These are phyloP conservation scores for Pseudogymnoascus sp. DNA, from an alignment of 2,329 filamentous ascomycete species.

Conservation along the genomic window DNA sequence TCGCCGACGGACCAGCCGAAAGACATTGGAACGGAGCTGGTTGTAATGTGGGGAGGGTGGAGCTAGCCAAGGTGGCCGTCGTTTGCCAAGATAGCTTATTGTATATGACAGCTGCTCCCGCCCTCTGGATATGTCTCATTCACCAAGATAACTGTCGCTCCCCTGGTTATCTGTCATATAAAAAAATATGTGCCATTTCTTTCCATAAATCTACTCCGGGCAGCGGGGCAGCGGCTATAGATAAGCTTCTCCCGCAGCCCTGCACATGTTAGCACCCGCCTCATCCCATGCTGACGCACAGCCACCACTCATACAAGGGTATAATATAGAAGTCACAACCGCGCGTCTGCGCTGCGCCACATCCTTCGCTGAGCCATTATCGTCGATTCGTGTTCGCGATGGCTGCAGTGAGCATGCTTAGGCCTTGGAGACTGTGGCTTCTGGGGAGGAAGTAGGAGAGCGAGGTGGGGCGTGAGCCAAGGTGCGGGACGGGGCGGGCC, in stretches of 20 bases:
- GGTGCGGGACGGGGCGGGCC: not conserved
- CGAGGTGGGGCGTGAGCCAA: not conserved
- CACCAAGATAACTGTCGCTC: not conserved
- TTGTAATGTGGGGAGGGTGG: not conserved
- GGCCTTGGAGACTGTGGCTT: not conserved
- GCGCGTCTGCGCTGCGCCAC: not conserved
- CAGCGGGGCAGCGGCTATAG: not conserved
- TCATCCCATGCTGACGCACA: not conserved
- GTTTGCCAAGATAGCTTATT: not conserved
- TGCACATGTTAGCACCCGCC: not conserved
- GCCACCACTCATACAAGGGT: not conserved
- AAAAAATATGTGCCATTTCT: not conserved
- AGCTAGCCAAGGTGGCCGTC: not conserved
- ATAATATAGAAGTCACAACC: not conserved
- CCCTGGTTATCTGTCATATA: not conserved
- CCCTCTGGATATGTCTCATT: not conserved
- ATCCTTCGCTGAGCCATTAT: not conserved
- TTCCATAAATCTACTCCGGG: not conserved
- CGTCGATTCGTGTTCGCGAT: not conserved
- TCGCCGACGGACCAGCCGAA: slow-evolving; percentile 1
- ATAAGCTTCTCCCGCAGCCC: not conserved
- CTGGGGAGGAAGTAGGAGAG: not conserved
- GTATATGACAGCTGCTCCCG: not conserved
- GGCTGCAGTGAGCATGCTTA: no score
- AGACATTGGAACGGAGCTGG: not conserved